Evolutionary conservation across 1,139 yeast species (phyloP), one percentile per base, ranked within the genome.

Genomic region (Hansenula anomala): DNA sequence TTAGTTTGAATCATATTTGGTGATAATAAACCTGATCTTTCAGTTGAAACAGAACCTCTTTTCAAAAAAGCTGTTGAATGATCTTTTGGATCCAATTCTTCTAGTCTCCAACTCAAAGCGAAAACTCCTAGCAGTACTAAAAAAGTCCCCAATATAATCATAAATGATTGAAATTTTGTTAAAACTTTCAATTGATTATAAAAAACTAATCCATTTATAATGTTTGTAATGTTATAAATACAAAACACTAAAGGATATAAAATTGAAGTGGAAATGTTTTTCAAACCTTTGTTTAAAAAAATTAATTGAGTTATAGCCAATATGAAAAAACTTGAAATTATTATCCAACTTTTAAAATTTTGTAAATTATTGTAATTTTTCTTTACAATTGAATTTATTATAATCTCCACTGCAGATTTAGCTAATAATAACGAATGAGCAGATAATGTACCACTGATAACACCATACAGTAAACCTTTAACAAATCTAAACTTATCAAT

Each of bases 381-480:
- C 39, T 63, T 63, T 15, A 70, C 32, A 14, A 79, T 61, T 1
- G 76, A 67, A 34, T 66, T 69, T 3, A 78, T 56, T 5, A 82
- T 59, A 16, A 84, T 76, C 52, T 87, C 95, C 14, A 88, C 84
- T 0, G 87, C 73, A 2, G 90, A 78, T 59, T 89, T 89, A 23
- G 96, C 96, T 64, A 87, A 74, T 38, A 89, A 68, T 41, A 89
- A 72, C 1, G 95, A 85, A 56, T 87, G 95, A 0, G 96, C 95
- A 0, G 95, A 84, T 37, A 88, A 66, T 0, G 83, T 75, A 2
- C 96, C 96, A 34, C 90, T 80, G 3, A 81, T 66, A 14, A 80
- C 58, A 2, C 96, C 96, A 55, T 71, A 84, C 24, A 75, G 11
- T 76, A 61, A 3, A 90, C 96, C 53, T 70, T 46, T 39, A 25